Percentiles rank a stretch among this genome's conserved stretches.
phyloP scores from a whole-genome alignment of 257 asterid genomes.

The Leptodermis oblonga region DNA sequence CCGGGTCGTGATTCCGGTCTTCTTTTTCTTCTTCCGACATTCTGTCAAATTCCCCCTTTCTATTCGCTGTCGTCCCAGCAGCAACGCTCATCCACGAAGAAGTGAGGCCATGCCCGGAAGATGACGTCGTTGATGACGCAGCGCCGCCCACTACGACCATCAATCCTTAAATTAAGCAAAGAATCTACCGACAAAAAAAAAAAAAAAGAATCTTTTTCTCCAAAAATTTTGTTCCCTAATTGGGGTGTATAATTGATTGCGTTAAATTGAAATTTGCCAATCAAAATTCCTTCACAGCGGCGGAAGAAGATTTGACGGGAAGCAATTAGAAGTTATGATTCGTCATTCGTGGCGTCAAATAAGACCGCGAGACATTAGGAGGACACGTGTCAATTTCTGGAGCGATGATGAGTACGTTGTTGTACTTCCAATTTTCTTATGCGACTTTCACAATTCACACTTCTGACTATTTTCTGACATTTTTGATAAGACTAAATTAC shows the following conservation, averaged over 20 bases:
- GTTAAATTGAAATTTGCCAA: neutral
- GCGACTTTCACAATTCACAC: too few species aligned
- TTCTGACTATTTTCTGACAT: too few species aligned
- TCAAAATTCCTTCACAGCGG: neutral
- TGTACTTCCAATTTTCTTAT: neutral
- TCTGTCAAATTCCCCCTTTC: slow-evolving; percentile 40
- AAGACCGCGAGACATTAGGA: slow-evolving; percentile 34
- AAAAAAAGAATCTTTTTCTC: slow-evolving; percentile 1
- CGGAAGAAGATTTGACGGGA: too few species aligned
- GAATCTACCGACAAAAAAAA: neutral
- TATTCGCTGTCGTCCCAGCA: slow-evolving; percentile 26
- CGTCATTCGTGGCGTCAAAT: slow-evolving; percentile 45
- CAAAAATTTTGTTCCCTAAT: neutral
- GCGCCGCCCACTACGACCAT: slow-evolving; percentile 20
- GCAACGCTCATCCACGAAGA: slow-evolving; percentile 44
- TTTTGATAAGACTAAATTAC: too few species aligned
- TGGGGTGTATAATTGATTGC: neutral
- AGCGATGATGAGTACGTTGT: neutral
- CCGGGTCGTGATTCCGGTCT: neutral
- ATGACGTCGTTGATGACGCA: slow-evolving; percentile 30
- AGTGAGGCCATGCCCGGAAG: slow-evolving; percentile 35
- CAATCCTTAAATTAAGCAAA: neutral
- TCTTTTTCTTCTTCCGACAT: slow-evolving; percentile 14
- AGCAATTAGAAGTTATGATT: neutral
- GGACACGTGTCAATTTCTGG: slow-evolving; percentile 13